phyloP scores from a whole-genome alignment of 2,329 filamentous ascomycete species.

The Sordariomycetes sp. region DNA sequence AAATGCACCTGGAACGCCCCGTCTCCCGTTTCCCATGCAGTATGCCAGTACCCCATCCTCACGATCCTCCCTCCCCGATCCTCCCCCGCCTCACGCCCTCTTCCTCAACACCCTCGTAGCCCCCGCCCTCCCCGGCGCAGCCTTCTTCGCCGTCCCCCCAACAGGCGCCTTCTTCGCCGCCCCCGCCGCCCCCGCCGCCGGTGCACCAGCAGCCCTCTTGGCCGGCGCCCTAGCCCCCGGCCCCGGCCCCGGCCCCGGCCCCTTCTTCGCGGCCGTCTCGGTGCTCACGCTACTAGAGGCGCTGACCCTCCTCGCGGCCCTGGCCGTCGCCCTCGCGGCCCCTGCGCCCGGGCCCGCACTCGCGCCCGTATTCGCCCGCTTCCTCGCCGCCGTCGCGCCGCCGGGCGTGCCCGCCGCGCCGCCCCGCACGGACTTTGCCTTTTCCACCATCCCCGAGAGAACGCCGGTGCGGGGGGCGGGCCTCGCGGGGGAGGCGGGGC shows the following conservation, averaged over 20 bases:
- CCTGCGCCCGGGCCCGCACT: constrained; percentile 17
- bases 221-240: constrained; percentile 14
- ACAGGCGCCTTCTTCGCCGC: constrained; percentile 36
- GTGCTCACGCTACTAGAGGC: constrained; percentile 50
- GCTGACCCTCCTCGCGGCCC: constrained; percentile 29
- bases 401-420: constrained; percentile 29
- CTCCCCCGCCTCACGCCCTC: constrained; percentile 4
- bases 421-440: constrained; percentile 41
- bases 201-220: constrained; percentile 19
- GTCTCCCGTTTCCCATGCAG: neutral
- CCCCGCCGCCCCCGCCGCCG: no score
- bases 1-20: neutral
- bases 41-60: neutral
- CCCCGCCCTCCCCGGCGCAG: constrained; percentile 23
- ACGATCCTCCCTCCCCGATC: neutral
- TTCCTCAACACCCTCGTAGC: constrained; percentile 39
- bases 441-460: constrained; percentile 37
- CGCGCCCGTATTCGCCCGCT: constrained; percentile 14
- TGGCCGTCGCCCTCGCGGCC: constrained; percentile 19
- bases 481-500: constrained; percentile 39
- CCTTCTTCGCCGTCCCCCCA: constrained; percentile 34
- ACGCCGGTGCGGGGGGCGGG: constrained; percentile 17
- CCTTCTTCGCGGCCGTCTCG: constrained; percentile 46
- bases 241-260: no score
- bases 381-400: constrained; percentile 8